Evolutionary conservation across 1,284 basidiomycete genomes (phyloP).

Genomic region (Fomitiporia mediterranea): DNA sequence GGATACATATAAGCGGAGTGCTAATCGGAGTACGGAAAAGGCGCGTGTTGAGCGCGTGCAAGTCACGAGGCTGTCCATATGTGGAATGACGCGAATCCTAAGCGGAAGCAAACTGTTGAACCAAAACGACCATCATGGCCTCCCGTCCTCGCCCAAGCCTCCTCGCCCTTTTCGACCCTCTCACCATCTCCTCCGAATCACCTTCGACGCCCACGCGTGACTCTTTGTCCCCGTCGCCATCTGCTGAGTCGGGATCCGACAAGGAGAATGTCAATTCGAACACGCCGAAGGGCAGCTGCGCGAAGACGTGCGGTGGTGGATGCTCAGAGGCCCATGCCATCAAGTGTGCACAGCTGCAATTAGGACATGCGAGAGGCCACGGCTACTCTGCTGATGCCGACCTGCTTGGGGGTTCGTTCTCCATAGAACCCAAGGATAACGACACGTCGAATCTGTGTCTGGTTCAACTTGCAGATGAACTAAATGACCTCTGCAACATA

Average conservation of each 20-base stretch:
- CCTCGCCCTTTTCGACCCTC: slow-evolving; percentile 20
- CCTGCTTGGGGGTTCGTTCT: slow-evolving; percentile 5
- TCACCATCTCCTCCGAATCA: neutral
- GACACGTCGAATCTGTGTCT: slow-evolving; percentile 15
- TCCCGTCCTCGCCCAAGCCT: slow-evolving; percentile 19
- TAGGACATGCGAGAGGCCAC: neutral
- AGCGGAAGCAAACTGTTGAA: slow-evolving; percentile 4
- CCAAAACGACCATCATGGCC: slow-evolving; percentile 9
- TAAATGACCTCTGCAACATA: slow-evolving; percentile 5
- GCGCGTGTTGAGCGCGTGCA: neutral
- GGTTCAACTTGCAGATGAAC: slow-evolving; percentile 13
- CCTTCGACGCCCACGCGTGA: slow-evolving; percentile 2
- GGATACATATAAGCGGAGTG: neutral
- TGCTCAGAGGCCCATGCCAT: slow-evolving; percentile 9
- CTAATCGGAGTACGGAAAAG: neutral
- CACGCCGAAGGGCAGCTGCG: slow-evolving; percentile 11
- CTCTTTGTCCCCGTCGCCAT: neutral
- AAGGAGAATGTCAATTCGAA: slow-evolving; percentile 17
- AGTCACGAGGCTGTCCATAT: neutral
- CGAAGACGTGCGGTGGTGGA: neutral
- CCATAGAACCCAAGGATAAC: neutral
- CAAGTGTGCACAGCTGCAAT: slow-evolving; percentile 4
- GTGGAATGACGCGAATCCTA: neutral
- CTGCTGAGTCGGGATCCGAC: slow-evolving; percentile 16
- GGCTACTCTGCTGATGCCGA: neutral